Evolutionary conservation across 1,139 yeast species (phyloP).

Genomic region (Kodamaea sp.): DNA sequence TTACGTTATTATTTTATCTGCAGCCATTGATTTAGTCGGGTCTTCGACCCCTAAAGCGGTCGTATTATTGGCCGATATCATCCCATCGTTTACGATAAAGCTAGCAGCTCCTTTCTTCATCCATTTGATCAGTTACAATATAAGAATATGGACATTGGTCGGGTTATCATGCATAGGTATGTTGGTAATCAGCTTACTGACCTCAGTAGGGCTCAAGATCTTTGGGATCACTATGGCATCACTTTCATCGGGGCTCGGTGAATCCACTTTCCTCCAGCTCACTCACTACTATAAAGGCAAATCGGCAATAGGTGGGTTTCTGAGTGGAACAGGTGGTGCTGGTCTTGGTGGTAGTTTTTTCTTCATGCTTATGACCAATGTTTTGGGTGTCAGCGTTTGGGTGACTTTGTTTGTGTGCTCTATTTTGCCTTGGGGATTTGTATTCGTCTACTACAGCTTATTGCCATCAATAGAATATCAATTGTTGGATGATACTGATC

Average conservation of each 20-base stretch:
- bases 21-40: constrained; percentile 91
- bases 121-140: constrained; percentile 57
- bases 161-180: constrained; percentile 69
- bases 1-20: constrained; percentile 86
- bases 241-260: constrained; percentile 84
- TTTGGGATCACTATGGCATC: constrained; percentile 82
- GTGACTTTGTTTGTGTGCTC: constrained; percentile 31
- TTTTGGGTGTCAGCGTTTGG: constrained; percentile 31
- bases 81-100: constrained; percentile 77
- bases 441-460: constrained; percentile 25
- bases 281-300: constrained; percentile 62
- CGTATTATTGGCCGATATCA: constrained; percentile 79
- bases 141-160: constrained; percentile 55
- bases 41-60: constrained; percentile 78
- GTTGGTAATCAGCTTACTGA: constrained; percentile 57
- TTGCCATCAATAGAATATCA: constrained; percentile 20
- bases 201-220: constrained; percentile 37
- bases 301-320: constrained; percentile 74
- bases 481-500: background rate
- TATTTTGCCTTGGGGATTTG: constrained; percentile 35
- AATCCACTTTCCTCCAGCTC: constrained; percentile 78
- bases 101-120: constrained; percentile 74
- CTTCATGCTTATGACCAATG: constrained; percentile 39
- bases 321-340: constrained; percentile 95
- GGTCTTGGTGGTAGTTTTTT: constrained; percentile 74